Base-by-base conservation (phyloP, 2,329 filamentous ascomycete species). In the Aspergillus viridinutans region DNA sequence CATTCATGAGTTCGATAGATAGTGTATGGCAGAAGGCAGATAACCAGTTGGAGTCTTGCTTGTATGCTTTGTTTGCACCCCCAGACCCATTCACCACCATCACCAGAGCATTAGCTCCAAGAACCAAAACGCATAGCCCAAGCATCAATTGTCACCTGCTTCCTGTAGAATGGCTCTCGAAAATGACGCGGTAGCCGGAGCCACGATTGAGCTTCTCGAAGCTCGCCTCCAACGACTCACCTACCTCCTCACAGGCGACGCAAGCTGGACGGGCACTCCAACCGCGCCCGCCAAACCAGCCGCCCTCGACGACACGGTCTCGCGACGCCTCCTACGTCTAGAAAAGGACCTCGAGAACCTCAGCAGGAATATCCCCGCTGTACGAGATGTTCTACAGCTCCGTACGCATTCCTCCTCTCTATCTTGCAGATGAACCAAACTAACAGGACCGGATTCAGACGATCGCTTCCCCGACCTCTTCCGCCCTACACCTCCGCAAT, bases 181-280 rank as follows among this genome's bases (percentile, higher is more conserved):
- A 66, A 69, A 64, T 29, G 71, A 74, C 25, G 61, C 67, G 9
- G 67, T 75, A 47, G 72, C 74, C 5, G 68, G 71, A 5, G 72
- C 74, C 21, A 76, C 75, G 3, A 73, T 77, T 20, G 73, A 76
- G 53, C 70, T 78, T 48, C 74, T 80, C 10, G 74, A 78, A 59
- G 69, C 71, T 9, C 76, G 77, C 51, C 69, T 80, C 10, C 73
- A 70, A 52, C 71, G 75, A 49, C 68, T 79, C 53, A 74, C 77
- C 58, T 80, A 75, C 62, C 71, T 80, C 48, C 68, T 80, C 12
- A 76, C 72, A 10, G 77, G 77, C 54, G 66, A 70, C 52, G 69
- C 72, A 21, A 68, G 71, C 61, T 76, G 76, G 71, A 72, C 72
- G 4, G 76, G 76, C 38, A 61, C 71, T 12, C 74, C 75, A 45